Base-by-base conservation (phyloP, 2,329 filamentous ascomycete species). In the Calonectria hongkongensis region DNA sequence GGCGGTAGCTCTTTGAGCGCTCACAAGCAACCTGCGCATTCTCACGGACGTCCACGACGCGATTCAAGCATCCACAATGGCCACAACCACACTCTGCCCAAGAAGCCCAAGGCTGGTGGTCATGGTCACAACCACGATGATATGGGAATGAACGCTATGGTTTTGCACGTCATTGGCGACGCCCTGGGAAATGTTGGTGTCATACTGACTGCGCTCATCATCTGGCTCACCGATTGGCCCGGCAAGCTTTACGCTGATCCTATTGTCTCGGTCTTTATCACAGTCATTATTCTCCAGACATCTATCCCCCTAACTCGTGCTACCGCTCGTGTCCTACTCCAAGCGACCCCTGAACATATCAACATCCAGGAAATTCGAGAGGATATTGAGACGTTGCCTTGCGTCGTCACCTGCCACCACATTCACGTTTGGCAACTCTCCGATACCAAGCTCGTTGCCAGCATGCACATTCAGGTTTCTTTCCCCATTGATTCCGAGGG, bases 381-480 rank as follows among this genome's bases (percentile, higher is more conserved):
- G 76, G 97, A 99, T 82, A 98, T 99, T 67, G 91, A 96, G 81
- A 87, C 90, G 18, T 91, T 99, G 7, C 93, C 94, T 0, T 96
- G 96, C 50, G 94, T 99, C 60, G 88, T 97, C 73, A 95, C 94
- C 82, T 98, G 95, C 81, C 97, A 99, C 85, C 96, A 99, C 83
- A 89, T 99, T 27, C 97, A 99, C 83, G 95, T 99, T 74, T 99
- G 97, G 97, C 96, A 98, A 84, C 90, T 99, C 41, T 98, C 94
- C 18, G 96, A 98, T 82, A 97, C 95, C 66, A 98, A 98, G 87
- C 89, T 98, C 41, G 94, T 99, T 45, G 96, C 97, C 15, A 97
- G 94, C 13, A 91, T 99, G 84, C 97, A 99, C 82, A 93, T 99
- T 54, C 95, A 98, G 83, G 94, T 99, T 27, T 92, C 93, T 58